Evolutionary conservation across 1,139 yeast genomes (phyloP), one percentile per base, ranked within the genome.

Genomic region (Pichia sp.): DNA sequence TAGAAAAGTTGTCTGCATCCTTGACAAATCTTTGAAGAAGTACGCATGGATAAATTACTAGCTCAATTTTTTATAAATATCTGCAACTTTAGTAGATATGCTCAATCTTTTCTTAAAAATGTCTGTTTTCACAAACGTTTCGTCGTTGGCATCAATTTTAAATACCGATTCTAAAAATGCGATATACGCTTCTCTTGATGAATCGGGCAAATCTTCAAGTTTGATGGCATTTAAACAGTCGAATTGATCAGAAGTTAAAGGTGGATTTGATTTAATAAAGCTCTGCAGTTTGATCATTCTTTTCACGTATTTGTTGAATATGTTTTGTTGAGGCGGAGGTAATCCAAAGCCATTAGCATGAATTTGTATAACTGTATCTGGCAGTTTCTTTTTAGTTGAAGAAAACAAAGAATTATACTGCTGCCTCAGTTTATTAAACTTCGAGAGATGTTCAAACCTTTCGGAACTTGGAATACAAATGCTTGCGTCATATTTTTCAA

Each of bases 11-110:
- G 37, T 71, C 1, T 73, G 76, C 51, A 48, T 75, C 29, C 52
- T 75, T 29, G 76, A 72, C 44, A 49, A 58, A 3, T 63, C 66
- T 36, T 61, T 63, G 42, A 67, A 67, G 45, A 64, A 64, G 39
- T 75, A 73, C 55, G 48, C 62, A 8, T 47, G 50, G 50, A 5
- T 43, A 1, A 39, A 37, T n/a, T 44, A 40, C n/a, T 40, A 27
- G 28, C 33, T n/a, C 4, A 11, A 27, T 27, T 5, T 11, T 16
- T 6, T 26, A 6, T 8, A 5, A 5, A 10, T 3, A 34, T 34
- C 7, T 34, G 16, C 16, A 8, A 11, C 6, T 11, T 33, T 8
- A 11, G 6, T 33, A 33, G 5, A 33, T 33, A 11, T 11, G 5
- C n/a, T 27, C 10, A 36, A 23, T 10, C 16, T 26, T 31, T 36